phyloP scores from a whole-genome alignment of 768 basidiomycete genomes.

The Leccinum broughii region DNA sequence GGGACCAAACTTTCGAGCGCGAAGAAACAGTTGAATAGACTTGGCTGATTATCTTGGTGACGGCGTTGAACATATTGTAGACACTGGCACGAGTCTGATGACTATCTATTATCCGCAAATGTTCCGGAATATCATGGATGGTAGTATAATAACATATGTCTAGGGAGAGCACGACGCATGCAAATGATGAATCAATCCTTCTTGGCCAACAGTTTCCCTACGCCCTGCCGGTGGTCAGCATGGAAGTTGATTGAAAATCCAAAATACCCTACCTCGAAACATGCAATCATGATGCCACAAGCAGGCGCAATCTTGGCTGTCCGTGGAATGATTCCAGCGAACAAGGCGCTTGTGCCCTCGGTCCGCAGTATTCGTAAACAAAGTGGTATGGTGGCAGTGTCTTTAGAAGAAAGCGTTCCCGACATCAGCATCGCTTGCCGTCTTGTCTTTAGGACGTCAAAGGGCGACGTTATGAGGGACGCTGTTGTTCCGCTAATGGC shows the following conservation, averaged over 20 bases:
- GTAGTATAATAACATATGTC: constrained; percentile 27
- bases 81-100: constrained; percentile 24
- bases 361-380: constrained; percentile 67
- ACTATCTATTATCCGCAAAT: constrained; percentile 11
- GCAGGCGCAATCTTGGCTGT: constrained; percentile 96
- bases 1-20: constrained; percentile 77
- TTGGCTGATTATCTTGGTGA: constrained; percentile 47
- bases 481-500: constrained; percentile 85
- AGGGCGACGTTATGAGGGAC: constrained; percentile 88
- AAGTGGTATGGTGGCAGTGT: constrained; percentile 60
- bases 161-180: constrained; percentile 12
- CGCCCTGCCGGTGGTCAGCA: constrained; percentile 44
- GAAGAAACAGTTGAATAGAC: constrained; percentile 78
- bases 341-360: constrained; percentile 79
- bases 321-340: constrained; percentile 82
- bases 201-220: constrained; percentile 54
- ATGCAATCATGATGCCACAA: constrained; percentile 98
- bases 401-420: constrained; percentile 38
- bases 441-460: constrained; percentile 96
- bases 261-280: constrained; percentile 70
- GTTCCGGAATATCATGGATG: constrained; percentile 20
- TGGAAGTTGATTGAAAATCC: constrained; percentile 6
- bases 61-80: constrained; percentile 7
- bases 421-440: constrained; percentile 82
- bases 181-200: constrained; percentile 18